phyloP scores from a whole-genome alignment of 805 yeast species.

The Jamesozyma spencerorum region DNA sequence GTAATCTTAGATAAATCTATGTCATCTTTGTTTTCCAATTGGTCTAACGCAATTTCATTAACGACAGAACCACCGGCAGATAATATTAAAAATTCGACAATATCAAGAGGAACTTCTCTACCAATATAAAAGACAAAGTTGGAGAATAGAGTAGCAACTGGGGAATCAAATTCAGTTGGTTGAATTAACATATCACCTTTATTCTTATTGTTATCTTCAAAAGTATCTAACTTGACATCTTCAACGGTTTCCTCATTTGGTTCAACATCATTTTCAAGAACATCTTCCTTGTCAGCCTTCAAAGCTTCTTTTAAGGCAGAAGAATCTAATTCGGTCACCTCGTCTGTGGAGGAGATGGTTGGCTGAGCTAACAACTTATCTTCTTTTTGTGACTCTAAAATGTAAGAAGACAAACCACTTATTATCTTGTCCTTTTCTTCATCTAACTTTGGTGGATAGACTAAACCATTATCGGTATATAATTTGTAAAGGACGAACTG shows the following conservation, averaged over 20 bases:
- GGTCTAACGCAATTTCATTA: conserved; percentile 83
- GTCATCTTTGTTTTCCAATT: conserved; percentile 37
- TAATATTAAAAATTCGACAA: conserved; percentile 76
- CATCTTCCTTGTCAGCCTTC: conserved; percentile 32
- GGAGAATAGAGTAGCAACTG: conserved; percentile 58
- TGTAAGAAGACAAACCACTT: conserved; percentile 81
- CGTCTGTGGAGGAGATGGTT: conserved; percentile 9
- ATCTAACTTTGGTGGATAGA: conserved; percentile 86
- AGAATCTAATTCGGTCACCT: conserved; percentile 29
- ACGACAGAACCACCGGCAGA: conserved; percentile 80
- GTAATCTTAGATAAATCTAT: conserved; percentile 65
- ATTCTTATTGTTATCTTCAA: conserved; percentile 52
- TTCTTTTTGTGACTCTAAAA: conserved; percentile 46
- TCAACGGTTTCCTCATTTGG: conserved; percentile 35
- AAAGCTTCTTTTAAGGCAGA: conserved; percentile 48
- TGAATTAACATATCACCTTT: conserved; percentile 64
- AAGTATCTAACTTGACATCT: conserved; percentile 55
- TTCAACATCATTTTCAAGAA: conserved; percentile 31
- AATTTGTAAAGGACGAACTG: conserved; percentile 81
- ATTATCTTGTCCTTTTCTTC: conserved; percentile 64
- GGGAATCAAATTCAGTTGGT: conserved; percentile 52
- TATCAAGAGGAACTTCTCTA: conserved; percentile 90
- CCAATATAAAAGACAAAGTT: conserved; percentile 79
- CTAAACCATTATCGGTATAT: conserved; percentile 74
- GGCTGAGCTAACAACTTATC: conserved; percentile 22